phyloP scores from a whole-genome alignment of 1,284 basidiomycete genomes.

The Schizophyllum amplum region DNA sequence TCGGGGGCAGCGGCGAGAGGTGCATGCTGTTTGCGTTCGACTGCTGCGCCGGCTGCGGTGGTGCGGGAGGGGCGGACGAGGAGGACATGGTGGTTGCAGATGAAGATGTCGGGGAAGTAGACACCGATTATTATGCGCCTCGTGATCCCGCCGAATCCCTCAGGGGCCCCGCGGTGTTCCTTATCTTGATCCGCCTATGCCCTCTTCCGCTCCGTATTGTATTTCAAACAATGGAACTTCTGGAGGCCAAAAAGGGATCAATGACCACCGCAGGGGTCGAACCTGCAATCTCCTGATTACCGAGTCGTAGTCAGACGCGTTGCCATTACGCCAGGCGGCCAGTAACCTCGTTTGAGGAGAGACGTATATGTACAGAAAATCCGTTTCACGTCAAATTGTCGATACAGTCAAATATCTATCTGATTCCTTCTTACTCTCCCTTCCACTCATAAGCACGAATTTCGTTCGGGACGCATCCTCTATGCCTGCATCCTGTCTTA shows the following conservation, averaged over 20 bases:
- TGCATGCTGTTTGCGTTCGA: slow-evolving; percentile 9
- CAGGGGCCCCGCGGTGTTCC: not conserved
- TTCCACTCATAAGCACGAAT: no score
- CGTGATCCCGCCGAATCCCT: not conserved
- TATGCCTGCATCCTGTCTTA: no score
- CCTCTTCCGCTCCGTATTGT: not conserved
- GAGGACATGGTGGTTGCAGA: not conserved
- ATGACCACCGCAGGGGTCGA: slow-evolving; percentile 34
- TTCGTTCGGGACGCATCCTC: no score
- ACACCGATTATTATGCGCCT: not conserved
- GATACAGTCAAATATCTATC: no score
- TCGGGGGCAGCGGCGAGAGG: slow-evolving; percentile 50
- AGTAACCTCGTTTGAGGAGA: no score
- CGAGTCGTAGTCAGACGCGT: slow-evolving; percentile 65
- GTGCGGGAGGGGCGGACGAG: not conserved
- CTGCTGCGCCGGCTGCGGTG: not conserved
- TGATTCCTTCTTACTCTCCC: no score
- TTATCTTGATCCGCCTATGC: not conserved
- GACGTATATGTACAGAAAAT: no score
- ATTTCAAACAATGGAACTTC: no score
- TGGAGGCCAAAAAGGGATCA: no score
- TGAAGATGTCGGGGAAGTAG: not conserved
- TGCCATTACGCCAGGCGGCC: slow-evolving; percentile 76
- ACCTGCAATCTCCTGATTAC: slow-evolving; percentile 47
- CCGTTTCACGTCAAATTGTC: no score